Conservation (phyloP, 495 filamentous ascomycete genomes). For the Neurospora sp. region DNA sequence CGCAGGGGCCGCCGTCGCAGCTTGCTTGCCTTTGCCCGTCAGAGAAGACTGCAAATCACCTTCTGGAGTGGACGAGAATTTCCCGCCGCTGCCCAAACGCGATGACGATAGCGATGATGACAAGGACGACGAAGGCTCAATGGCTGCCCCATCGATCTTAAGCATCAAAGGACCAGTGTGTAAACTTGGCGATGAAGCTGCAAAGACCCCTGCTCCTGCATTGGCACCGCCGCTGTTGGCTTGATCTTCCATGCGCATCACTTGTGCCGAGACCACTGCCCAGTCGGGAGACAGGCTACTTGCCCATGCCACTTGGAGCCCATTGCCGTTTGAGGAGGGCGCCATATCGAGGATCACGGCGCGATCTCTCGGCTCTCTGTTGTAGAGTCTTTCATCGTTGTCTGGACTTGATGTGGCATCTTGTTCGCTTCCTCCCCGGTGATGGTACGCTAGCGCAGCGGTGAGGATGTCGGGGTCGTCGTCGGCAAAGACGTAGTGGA, state of each 20-base stretch:
- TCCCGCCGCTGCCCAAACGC: slow-evolving; percentile 7
- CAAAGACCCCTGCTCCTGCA: slow-evolving; percentile 10
- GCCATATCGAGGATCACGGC: slow-evolving; percentile 48
- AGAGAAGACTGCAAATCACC: slow-evolving; percentile 17
- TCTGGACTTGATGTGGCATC: slow-evolving; percentile 6
- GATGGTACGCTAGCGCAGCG: slow-evolving; percentile 31
- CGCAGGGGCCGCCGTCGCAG: slow-evolving; percentile 10
- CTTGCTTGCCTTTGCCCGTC: slow-evolving; percentile 16
- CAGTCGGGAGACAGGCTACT: slow-evolving; percentile 38
- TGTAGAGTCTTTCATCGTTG: neutral
- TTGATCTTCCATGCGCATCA: slow-evolving; percentile 31
- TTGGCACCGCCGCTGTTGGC: slow-evolving; percentile 12
- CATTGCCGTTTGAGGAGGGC: slow-evolving; percentile 35
- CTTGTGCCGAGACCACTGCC: slow-evolving; percentile 32
- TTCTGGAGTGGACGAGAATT: slow-evolving; percentile 16
- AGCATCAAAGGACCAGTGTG: slow-evolving; percentile 45
- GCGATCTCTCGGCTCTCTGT: slow-evolving; percentile 28
- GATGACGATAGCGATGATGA: neutral
- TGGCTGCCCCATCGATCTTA: slow-evolving; percentile 49
- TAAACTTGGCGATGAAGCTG: neutral
- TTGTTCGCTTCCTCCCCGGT: slow-evolving; percentile 10
- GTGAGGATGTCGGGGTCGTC: slow-evolving; percentile 62
- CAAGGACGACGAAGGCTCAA: slow-evolving; percentile 21
- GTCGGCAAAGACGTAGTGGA: slow-evolving; percentile 86
- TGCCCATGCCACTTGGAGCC: slow-evolving; percentile 35